Evolutionary conservation across 345 rosid genomes (phyloP).

Genomic region (Rhodomyrtus tomentosa): DNA sequence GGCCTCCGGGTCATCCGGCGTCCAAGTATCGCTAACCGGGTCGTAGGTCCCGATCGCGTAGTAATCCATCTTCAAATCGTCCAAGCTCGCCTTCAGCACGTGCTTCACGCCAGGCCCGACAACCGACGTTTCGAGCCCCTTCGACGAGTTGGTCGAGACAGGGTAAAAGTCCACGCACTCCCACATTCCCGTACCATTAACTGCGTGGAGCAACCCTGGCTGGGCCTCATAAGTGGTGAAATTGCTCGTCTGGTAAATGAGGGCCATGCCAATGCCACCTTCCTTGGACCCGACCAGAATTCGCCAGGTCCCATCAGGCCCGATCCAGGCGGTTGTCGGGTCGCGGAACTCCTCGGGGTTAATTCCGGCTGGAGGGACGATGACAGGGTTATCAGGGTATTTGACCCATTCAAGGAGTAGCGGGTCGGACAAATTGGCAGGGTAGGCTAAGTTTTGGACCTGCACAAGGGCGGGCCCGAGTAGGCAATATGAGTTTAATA

Average conservation of each 20-base stretch:
- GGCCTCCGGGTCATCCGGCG: constrained; percentile 58
- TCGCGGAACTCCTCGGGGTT: constrained; percentile 58
- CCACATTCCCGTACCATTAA: constrained; percentile 96
- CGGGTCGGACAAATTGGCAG: constrained; percentile 73
- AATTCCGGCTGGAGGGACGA: constrained; percentile 59
- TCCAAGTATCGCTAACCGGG: constrained; percentile 49
- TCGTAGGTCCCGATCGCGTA: constrained; percentile 78
- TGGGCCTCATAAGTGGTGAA: constrained; percentile 32
- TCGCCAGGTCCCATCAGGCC: constrained; percentile 59
- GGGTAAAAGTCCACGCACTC: constrained; percentile 96
- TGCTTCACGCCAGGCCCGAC: constrained; percentile 62
- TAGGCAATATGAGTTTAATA: neutral
- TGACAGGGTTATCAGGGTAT: constrained; percentile 63
- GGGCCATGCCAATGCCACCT: constrained; percentile 48
- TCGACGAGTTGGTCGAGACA: constrained; percentile 33
- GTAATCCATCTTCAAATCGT: constrained; percentile 55
- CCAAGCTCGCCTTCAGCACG: constrained; percentile 85
- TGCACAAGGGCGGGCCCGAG: neutral
- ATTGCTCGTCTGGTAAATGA: constrained; percentile 57
- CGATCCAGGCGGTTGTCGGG: constrained; percentile 79
- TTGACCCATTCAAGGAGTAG: constrained; percentile 79
- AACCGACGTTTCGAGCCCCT: constrained; percentile 60
- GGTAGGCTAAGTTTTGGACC: constrained; percentile 84
- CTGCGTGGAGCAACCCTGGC: constrained; percentile 48
- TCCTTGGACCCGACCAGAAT: constrained; percentile 56